These are phyloP conservation scores for Candida sanyiensis DNA, from an alignment of 805 yeast species.

Conservation along the genomic window DNA sequence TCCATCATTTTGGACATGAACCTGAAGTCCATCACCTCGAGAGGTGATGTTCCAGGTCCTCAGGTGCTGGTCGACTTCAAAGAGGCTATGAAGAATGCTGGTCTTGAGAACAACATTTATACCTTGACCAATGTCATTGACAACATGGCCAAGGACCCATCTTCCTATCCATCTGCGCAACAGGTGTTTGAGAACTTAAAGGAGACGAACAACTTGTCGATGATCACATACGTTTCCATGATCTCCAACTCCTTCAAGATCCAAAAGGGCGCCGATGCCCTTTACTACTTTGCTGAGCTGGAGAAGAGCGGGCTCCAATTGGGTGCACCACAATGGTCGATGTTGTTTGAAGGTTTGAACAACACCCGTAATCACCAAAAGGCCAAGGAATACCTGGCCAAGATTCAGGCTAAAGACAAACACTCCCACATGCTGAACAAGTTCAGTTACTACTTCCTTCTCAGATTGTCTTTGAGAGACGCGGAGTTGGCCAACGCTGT, in stretches of 20 bases:
- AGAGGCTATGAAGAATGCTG: slow-evolving; percentile 34
- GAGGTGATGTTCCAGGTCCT: slow-evolving; percentile 37
- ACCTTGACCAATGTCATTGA: slow-evolving; percentile 49
- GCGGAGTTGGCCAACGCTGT: slow-evolving; percentile 19
- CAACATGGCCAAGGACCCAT: slow-evolving; percentile 44
- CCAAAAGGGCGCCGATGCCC: slow-evolving; percentile 38
- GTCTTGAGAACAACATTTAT: slow-evolving; percentile 36
- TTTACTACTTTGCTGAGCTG: slow-evolving; percentile 29
- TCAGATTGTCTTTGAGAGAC: slow-evolving; percentile 16
- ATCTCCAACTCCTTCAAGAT: slow-evolving; percentile 40
- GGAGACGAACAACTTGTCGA: slow-evolving; percentile 28
- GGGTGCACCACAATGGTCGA: slow-evolving; percentile 19
- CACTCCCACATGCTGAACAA: slow-evolving; percentile 11
- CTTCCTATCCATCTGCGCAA: slow-evolving; percentile 47
- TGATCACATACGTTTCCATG: slow-evolving; percentile 40
- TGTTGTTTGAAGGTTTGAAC: slow-evolving; percentile 22
- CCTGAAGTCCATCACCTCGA: slow-evolving; percentile 40
- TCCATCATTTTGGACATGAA: slow-evolving; percentile 51
- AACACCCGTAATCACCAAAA: slow-evolving; percentile 12
- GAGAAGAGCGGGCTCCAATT: slow-evolving; percentile 21
- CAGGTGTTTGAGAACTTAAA: slow-evolving; percentile 39
- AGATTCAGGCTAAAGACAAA: slow-evolving; percentile 5
- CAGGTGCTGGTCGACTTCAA: slow-evolving; percentile 36
- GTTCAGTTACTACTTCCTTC: slow-evolving; percentile 18
- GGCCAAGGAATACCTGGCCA: slow-evolving; percentile 16